These are phyloP conservation scores for Oryza punctata DNA, from an alignment of 176 grass and related monocot species.

Conservation along the genomic window DNA sequence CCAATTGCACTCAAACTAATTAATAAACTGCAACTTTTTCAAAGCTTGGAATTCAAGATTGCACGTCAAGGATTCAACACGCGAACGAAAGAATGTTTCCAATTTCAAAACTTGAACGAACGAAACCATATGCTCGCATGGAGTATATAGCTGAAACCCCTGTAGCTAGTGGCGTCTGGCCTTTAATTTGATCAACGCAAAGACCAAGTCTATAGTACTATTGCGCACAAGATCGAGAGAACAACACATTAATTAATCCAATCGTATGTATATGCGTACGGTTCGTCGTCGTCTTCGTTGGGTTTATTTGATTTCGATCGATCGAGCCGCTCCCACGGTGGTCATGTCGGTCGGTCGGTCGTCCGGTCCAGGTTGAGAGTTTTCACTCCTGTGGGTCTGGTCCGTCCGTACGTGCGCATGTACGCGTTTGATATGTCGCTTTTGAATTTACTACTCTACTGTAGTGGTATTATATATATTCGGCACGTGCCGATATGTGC, in stretches of 20 bases:
- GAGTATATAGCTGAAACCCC: neutral
- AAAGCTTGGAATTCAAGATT: neutral
- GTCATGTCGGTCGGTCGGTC: neutral
- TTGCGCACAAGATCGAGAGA: neutral
- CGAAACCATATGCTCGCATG: neutral
- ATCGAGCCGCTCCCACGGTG: too few species aligned
- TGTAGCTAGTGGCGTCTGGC: neutral
- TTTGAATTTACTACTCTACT: too few species aligned
- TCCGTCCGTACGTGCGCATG: neutral
- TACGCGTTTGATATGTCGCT: neutral
- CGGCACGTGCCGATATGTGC: neutral
- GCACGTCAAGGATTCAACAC: constrained; percentile 21
- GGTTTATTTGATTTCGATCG: neutral
- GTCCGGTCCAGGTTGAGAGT: neutral
- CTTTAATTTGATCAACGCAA: neutral
- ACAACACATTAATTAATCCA: neutral
- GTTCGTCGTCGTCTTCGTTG: neutral
- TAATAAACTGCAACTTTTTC: neutral
- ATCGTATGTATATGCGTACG: neutral
- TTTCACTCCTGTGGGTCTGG: neutral
- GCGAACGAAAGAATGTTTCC: neutral
- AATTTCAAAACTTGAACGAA: neutral
- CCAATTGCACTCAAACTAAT: neutral
- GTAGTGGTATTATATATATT: neutral
- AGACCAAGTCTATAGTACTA: neutral